Evolutionary conservation across 768 basidiomycete species (phyloP), one percentile per base, ranked within the genome.

Genomic region (Mycena polygramma): DNA sequence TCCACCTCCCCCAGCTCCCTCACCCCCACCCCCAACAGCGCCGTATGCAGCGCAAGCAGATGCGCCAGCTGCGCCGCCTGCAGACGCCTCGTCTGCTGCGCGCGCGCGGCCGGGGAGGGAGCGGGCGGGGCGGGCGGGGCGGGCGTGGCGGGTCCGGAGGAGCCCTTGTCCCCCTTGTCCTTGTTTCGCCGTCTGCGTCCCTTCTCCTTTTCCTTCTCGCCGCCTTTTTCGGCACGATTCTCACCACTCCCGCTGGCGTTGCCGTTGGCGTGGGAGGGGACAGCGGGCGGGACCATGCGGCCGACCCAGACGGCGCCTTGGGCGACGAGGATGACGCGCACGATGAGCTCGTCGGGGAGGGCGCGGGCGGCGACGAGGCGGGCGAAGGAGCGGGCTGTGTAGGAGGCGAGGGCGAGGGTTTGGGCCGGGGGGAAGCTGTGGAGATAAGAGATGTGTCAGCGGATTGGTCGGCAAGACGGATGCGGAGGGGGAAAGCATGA

Each of bases 1-100:
- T 68, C 71, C 1, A 80, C 77, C 30, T 81, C 81, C 41, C 78
- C 75, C 20, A 91, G 82, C 75, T 91, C 84, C 14, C 77, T 70
- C 11, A 80, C 76, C 30, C 87, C 89, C 43, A 88, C 80, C 51
- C 84, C 77, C 45, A 91, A 81, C 39, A 92, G 81, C n/a, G 79
- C 79, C 2, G 82, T 82, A 65, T 88, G 80, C 41, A 90, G 78
- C 2, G 81, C 79, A 7, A 92, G 79, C 52, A 90, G 71, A 76
- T 91, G 88, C n/a, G 80, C 69, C 24, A 73, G 65, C 20, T 67
- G 65, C 55, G 59, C 64, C 54, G 53, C 48, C n/a, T 57, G 58
- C n/a, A n/a, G n/a, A n/a, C n/a, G n/a, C n/a, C n/a, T n/a, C 64
- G 52, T 26, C 26, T 8, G 35, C 39, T n/a, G n/a, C n/a, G n/a